Conservation (phyloP, 2,329 filamentous ascomycete species). For the Claviceps sp. region DNA sequence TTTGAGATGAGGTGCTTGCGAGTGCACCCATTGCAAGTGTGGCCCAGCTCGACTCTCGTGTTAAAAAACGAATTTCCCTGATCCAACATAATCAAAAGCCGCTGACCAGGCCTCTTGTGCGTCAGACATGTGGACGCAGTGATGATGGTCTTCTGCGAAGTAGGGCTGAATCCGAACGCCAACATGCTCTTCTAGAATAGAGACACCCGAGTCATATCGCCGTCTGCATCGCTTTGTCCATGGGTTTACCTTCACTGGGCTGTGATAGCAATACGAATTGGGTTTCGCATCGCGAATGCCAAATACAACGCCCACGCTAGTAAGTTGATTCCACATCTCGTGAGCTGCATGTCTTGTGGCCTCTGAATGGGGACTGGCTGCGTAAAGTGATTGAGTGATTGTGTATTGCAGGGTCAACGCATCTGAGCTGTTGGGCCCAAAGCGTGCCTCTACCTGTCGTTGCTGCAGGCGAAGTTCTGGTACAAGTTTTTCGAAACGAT, state of each 20-base stretch:
- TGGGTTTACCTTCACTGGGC: conserved; percentile 29
- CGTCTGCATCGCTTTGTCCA: conserved; percentile 29
- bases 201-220: conserved; percentile 24
- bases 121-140: conserved; percentile 23
- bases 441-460: conserved; percentile 21
- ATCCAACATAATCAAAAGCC: conserved; percentile 17
- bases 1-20: not conserved
- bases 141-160: conserved; percentile 32
- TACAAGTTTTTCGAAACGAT: conserved; percentile 24
- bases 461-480: conserved; percentile 23
- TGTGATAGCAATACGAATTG: conserved; percentile 29
- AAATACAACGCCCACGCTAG: conserved; percentile 21
- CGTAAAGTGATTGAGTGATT: conserved; percentile 26
- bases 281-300: conserved; percentile 23
- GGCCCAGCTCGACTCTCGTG: conserved; percentile 4
- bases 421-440: conserved; percentile 21
- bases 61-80: conserved; percentile 20
- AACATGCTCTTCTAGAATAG: conserved; percentile 24
- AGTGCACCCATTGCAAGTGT: no score
- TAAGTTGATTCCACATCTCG: conserved; percentile 25
- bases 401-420: conserved; percentile 26
- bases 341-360: conserved; percentile 21
- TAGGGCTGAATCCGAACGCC: conserved; percentile 25
- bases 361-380: conserved; percentile 20
- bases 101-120: conserved; percentile 24